These are phyloP conservation scores for Apiospora pterosperma DNA, from an alignment of 2,329 filamentous ascomycete genomes.

Conservation along the genomic window DNA sequence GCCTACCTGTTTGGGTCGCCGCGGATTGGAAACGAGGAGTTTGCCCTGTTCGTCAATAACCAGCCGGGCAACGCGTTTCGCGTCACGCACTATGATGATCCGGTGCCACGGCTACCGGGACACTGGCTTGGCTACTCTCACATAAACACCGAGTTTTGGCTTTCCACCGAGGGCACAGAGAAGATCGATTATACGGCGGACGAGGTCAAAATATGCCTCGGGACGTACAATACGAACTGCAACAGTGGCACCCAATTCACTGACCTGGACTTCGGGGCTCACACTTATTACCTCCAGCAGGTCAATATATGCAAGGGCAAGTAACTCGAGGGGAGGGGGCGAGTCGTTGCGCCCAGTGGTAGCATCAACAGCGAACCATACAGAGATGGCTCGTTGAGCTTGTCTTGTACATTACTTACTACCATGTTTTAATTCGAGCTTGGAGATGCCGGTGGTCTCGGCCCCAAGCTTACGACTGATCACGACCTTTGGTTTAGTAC, in stretches of 20 bases:
- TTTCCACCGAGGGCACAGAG: neutral
- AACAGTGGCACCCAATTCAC: conserved; percentile 40
- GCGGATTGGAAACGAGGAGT: conserved; percentile 22
- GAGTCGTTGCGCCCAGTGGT: no score
- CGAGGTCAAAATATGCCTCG: conserved; percentile 45
- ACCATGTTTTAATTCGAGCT: no score
- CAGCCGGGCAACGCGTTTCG: conserved; percentile 9
- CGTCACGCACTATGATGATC: conserved; percentile 12
- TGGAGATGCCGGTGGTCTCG: no score
- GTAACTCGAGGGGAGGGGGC: no score
- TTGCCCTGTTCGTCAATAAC: conserved; percentile 23
- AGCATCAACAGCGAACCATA: no score
- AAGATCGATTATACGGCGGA: conserved; percentile 32
- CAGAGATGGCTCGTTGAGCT: no score
- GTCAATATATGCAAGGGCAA: conserved; percentile 39
- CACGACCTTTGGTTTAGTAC: no score
- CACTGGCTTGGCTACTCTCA: conserved; percentile 7
- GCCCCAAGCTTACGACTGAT: no score
- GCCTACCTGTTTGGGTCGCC: conserved; percentile 28
- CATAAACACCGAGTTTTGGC: conserved; percentile 3
- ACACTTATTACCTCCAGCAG: conserved; percentile 46
- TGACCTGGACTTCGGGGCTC: conserved; percentile 41
- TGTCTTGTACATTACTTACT: no score
- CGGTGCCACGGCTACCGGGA: conserved; percentile 11
- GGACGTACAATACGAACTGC: conserved; percentile 44